These are phyloP conservation scores for Jamesozyma gamospora DNA, from an alignment of 805 yeast genomes.

Conservation along the genomic window DNA sequence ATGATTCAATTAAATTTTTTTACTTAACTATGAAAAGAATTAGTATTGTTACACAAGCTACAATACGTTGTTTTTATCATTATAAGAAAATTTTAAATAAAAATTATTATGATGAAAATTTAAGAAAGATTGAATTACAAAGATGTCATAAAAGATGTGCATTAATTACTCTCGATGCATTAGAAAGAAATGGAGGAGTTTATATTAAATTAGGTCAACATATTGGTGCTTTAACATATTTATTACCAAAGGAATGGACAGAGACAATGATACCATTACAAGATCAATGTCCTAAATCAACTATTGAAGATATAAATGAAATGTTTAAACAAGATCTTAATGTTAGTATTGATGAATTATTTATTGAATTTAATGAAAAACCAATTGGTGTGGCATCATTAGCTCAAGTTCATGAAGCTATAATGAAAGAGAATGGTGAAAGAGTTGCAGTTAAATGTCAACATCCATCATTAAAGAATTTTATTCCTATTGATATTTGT, in stretches of 20 bases:
- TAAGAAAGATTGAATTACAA: slow-evolving; percentile 42
- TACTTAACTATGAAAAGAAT: slow-evolving; percentile 39
- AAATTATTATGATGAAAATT: slow-evolving; percentile 35
- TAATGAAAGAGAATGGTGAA: slow-evolving; percentile 44
- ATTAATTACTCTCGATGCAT: slow-evolving; percentile 60
- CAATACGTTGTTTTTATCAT: slow-evolving; percentile 58
- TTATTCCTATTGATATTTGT: slow-evolving; percentile 81
- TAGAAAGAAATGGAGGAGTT: slow-evolving; percentile 82
- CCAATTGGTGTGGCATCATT: slow-evolving; percentile 95
- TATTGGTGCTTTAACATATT: slow-evolving; percentile 80
- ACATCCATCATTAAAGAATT: slow-evolving; percentile 78
- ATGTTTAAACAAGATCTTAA: slow-evolving; percentile 68
- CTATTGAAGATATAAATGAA: slow-evolving; percentile 53
- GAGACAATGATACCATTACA: slow-evolving; percentile 87
- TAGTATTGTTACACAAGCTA: slow-evolving; percentile 57
- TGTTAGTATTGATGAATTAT: slow-evolving; percentile 46
- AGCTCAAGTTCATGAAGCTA: slow-evolving; percentile 90
- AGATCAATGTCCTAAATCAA: slow-evolving; percentile 78
- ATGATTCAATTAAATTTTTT: slow-evolving; percentile 17
- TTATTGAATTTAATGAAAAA: slow-evolving; percentile 50
- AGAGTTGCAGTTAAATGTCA: slow-evolving; percentile 91
- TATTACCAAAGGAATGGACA: slow-evolving; percentile 92
- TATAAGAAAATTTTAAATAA: slow-evolving; percentile 49
- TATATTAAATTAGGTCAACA: slow-evolving; percentile 95
- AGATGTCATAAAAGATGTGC: slow-evolving; percentile 74